Percentiles rank a stretch among this genome's conserved stretches.
Conservation (phyloP, 345 rosid genomes). For the Populus ilicifolia region DNA sequence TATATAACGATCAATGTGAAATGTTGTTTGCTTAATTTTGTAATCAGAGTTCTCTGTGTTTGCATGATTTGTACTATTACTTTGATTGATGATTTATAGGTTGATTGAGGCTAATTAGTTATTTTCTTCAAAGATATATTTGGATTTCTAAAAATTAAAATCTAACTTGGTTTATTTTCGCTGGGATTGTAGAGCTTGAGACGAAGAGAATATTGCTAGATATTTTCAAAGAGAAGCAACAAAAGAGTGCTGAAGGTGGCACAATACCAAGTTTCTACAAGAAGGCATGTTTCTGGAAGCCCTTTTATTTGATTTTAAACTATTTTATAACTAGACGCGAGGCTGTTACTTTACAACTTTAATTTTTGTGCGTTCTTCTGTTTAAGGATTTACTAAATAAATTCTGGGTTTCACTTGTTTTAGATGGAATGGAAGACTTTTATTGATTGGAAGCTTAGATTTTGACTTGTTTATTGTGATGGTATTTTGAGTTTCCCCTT, state of each 20-base stretch:
- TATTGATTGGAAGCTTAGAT: background rate
- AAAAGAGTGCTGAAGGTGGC: conserved; percentile 83
- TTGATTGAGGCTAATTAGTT: background rate
- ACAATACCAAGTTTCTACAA: conserved; percentile 88
- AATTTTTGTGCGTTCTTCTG: background rate
- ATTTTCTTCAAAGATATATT: background rate
- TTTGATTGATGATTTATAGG: background rate
- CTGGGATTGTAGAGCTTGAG: conserved; percentile 67
- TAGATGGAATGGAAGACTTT: background rate
- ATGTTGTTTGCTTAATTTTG: background rate
- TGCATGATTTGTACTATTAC: background rate
- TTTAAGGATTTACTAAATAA: background rate
- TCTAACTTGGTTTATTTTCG: conserved; percentile 6
- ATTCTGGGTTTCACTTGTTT: background rate
- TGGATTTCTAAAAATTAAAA: background rate
- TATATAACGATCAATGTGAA: background rate
- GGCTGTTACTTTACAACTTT: background rate
- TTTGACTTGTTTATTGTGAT: background rate
- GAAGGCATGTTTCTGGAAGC: conserved; percentile 57
- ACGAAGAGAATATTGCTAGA: conserved; percentile 98
- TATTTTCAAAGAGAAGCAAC: conserved; percentile 94
- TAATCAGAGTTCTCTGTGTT: background rate
- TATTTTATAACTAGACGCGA: too few relatives aligned
- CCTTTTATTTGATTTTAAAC: background rate
- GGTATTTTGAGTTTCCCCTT: too few relatives aligned